Conservation (phyloP, 495 filamentous ascomycete genomes). For the Talaromyces proteolyticus region DNA sequence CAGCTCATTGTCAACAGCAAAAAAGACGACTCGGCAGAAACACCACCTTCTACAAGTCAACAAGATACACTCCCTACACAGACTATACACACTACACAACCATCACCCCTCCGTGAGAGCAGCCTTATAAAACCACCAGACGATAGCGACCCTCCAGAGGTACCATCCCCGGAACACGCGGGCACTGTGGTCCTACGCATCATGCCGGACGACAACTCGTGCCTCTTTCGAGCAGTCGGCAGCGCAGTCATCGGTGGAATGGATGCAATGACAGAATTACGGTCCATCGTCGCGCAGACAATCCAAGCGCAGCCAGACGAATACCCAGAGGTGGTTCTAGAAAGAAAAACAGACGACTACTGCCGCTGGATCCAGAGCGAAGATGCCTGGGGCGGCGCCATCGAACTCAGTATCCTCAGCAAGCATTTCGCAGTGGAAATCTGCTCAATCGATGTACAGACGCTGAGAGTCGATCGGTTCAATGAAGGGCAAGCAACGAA, state of each 20-base stretch:
- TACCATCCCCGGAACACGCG: slow-evolving; percentile 54
- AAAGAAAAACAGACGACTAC: slow-evolving; percentile 68
- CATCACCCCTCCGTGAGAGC: no score
- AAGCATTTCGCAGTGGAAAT: slow-evolving; percentile 87
- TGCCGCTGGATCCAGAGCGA: slow-evolving; percentile 77
- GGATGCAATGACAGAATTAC: slow-evolving; percentile 69
- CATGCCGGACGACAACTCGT: slow-evolving; percentile 97
- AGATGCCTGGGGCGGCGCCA: slow-evolving; percentile 86
- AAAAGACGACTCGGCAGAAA: slow-evolving; percentile 20
- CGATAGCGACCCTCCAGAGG: slow-evolving; percentile 61
- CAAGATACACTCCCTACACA: no score
- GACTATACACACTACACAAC: no score
- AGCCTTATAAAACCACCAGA: slow-evolving; percentile 24
- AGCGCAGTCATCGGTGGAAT: slow-evolving; percentile 67
- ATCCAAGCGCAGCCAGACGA: slow-evolving; percentile 68
- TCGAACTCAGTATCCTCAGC: slow-evolving; percentile 81
- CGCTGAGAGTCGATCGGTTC: slow-evolving; percentile 64
- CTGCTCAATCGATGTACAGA: slow-evolving; percentile 73
- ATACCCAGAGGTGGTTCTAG: slow-evolving; percentile 73
- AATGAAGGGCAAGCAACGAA: slow-evolving; percentile 68
- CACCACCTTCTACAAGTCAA: slow-evolving; percentile 12
- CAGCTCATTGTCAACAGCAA: slow-evolving; percentile 63
- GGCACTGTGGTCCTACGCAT: slow-evolving; percentile 77
- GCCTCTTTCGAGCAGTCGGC: slow-evolving; percentile 86
- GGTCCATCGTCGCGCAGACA: slow-evolving; percentile 71